phyloP scores from a whole-genome alignment of 75 land plant genomes.

The Sequoiadendron giganteum region DNA sequence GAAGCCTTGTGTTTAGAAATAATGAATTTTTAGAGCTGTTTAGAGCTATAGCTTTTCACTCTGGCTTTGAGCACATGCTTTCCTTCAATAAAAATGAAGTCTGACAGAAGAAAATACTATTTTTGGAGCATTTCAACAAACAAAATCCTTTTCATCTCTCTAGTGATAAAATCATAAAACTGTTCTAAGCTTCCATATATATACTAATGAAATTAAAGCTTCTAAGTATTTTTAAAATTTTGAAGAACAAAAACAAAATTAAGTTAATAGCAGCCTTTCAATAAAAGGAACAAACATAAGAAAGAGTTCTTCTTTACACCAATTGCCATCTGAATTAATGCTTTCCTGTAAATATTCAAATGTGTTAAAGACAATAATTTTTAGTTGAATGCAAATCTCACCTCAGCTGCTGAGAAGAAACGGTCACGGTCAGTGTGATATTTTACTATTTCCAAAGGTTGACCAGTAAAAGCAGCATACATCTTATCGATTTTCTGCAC shows the following conservation, averaged over 20 bases:
- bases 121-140: background rate
- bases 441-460: slow-evolving; percentile 79
- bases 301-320: background rate
- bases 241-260: background rate
- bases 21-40: no score
- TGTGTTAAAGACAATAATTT: background rate
- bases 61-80: background rate
- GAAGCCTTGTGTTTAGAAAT: background rate
- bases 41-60: background rate
- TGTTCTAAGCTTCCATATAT: background rate
- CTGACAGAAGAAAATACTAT: background rate
- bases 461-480: slow-evolving; percentile 95
- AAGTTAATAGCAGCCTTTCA: background rate
- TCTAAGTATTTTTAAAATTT: background rate
- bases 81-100: background rate
- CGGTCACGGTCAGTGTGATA: slow-evolving; percentile 88
- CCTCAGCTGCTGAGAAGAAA: slow-evolving; percentile 91
- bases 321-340: background rate
- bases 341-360: background rate
- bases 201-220: background rate
- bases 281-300: background rate
- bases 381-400: slow-evolving; percentile 16
- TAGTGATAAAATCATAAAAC: background rate
- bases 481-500: slow-evolving; percentile 90
- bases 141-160: background rate